Percentiles rank a stretch among this genome's conserved stretches.
These are phyloP conservation scores for Dactylorhiza incarnata DNA, from an alignment of 106 monocot species.

Conservation along the genomic window DNA sequence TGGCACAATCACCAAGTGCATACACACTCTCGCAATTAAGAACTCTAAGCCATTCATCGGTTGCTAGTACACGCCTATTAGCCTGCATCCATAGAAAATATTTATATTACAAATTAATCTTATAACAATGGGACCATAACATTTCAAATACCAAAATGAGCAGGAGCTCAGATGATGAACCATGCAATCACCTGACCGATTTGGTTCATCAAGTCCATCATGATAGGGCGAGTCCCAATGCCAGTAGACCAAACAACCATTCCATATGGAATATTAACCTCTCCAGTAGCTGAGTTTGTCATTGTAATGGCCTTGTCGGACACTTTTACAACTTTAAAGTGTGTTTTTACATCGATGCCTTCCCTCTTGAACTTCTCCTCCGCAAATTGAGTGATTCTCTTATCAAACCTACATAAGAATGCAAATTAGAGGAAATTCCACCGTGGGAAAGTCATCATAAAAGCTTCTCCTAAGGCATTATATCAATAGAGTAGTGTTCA, in stretches of 20 bases:
- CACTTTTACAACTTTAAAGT: slow-evolving; percentile 58
- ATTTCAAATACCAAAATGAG: not conserved
- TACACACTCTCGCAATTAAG: slow-evolving; percentile 45
- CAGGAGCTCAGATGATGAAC: not conserved
- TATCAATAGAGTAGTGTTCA: too few species aligned
- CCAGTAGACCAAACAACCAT: slow-evolving; percentile 92
- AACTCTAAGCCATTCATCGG: slow-evolving; percentile 86
- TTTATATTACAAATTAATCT: not conserved
- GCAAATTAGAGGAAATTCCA: not conserved
- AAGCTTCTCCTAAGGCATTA: too few species aligned
- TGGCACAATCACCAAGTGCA: slow-evolving; percentile 82
- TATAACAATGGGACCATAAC: not conserved
- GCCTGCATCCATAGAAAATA: slow-evolving; percentile 16
- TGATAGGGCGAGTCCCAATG: slow-evolving; percentile 68
- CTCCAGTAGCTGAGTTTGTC: slow-evolving; percentile 30
- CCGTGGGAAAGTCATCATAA: not conserved
- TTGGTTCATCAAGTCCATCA: slow-evolving; percentile 68
- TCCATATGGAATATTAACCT: slow-evolving; percentile 48
- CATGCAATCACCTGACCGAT: slow-evolving; percentile 53
- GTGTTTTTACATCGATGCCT: slow-evolving; percentile 67
- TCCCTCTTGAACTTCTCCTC: slow-evolving; percentile 73
- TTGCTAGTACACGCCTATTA: slow-evolving; percentile 65
- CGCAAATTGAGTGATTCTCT: slow-evolving; percentile 76
- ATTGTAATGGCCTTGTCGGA: slow-evolving; percentile 62
- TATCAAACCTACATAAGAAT: slow-evolving; percentile 59